These are phyloP conservation scores for Magnolia changhungtana DNA, from an alignment of 164 flowering plant species.

Conservation along the genomic window DNA sequence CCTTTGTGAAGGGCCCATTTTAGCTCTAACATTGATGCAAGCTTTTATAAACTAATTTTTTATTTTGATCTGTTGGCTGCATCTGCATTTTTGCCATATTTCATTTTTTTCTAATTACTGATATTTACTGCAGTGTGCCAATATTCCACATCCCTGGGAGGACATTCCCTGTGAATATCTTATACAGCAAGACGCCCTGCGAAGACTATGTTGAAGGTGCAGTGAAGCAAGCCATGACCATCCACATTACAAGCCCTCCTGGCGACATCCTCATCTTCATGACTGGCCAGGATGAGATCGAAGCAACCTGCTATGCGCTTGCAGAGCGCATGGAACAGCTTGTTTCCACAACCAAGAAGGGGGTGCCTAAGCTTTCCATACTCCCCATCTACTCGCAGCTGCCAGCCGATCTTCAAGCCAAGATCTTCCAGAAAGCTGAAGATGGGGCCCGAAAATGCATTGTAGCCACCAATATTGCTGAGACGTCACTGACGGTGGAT, in stretches of 20 bases:
- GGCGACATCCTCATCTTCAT: constrained; percentile 96
- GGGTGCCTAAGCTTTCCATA: constrained; percentile 67
- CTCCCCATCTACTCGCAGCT: constrained; percentile 96
- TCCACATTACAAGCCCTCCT: constrained; percentile 85
- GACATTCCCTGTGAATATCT: constrained; percentile 75
- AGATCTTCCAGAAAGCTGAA: constrained; percentile 91
- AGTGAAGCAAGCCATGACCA: constrained; percentile 92
- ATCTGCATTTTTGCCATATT: neutral
- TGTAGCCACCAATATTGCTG: constrained; percentile 98
- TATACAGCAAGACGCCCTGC: constrained; percentile 80
- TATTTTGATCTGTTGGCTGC: neutral
- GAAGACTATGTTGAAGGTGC: constrained; percentile 97
- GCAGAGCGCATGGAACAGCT: constrained; percentile 91
- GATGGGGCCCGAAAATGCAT: constrained; percentile 96
- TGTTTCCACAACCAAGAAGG: constrained; percentile 54
- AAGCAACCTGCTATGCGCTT: constrained; percentile 90
- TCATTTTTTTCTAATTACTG: neutral
- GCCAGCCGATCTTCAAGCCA: constrained; percentile 95
- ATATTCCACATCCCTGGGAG: constrained; percentile 91
- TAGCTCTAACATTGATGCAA: no score
- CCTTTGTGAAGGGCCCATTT: no score
- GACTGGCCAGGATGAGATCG: constrained; percentile 99
- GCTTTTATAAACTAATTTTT: neutral
- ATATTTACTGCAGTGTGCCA: constrained; percentile 60
- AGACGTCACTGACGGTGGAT: constrained; percentile 93